These are phyloP conservation scores for Penicillium alfredii DNA, from an alignment of 495 filamentous ascomycete genomes.

Conservation along the genomic window DNA sequence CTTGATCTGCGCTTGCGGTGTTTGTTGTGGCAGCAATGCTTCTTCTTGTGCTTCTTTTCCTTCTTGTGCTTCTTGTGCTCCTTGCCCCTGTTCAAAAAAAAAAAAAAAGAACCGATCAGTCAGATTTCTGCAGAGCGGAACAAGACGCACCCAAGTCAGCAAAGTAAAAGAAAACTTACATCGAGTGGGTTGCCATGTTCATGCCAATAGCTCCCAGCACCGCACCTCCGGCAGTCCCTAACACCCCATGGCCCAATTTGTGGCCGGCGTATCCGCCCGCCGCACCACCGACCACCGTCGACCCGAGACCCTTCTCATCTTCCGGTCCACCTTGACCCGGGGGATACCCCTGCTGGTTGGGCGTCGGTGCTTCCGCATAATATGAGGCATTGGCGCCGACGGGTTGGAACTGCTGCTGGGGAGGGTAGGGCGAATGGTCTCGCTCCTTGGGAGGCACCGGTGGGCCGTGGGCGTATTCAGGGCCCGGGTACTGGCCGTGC, in stretches of 20 bases:
- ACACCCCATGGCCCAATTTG: conserved; percentile 36
- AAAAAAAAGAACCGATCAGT: neutral
- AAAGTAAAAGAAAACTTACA: conserved; percentile 23
- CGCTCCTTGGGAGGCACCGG: conserved; percentile 17
- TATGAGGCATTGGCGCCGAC: conserved; percentile 20
- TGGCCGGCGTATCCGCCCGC: conserved; percentile 41
- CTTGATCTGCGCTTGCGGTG: conserved; percentile 24
- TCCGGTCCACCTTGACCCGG: conserved; percentile 18
- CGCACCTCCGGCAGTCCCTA: conserved; percentile 39
- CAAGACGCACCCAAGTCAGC: too few species aligned
- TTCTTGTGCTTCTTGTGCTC: conserved; percentile 31
- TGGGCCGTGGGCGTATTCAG: conserved; percentile 11
- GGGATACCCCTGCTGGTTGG: conserved; percentile 3
- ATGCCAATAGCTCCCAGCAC: conserved; percentile 41
- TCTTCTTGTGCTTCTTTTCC: conserved; percentile 25
- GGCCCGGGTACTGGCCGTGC: conserved; percentile 16
- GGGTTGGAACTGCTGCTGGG: conserved; percentile 20
- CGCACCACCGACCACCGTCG: conserved; percentile 36
- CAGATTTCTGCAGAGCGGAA: neutral
- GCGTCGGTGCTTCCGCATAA: conserved; percentile 2
- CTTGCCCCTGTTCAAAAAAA: conserved; percentile 14
- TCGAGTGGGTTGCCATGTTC: conserved; percentile 29
- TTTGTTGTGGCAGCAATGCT: too few species aligned
- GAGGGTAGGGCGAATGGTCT: conserved; percentile 29
- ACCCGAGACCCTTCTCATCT: conserved; percentile 40